Conservation (phyloP, 140 eudicot species). For the Senecio squalidus region DNA sequence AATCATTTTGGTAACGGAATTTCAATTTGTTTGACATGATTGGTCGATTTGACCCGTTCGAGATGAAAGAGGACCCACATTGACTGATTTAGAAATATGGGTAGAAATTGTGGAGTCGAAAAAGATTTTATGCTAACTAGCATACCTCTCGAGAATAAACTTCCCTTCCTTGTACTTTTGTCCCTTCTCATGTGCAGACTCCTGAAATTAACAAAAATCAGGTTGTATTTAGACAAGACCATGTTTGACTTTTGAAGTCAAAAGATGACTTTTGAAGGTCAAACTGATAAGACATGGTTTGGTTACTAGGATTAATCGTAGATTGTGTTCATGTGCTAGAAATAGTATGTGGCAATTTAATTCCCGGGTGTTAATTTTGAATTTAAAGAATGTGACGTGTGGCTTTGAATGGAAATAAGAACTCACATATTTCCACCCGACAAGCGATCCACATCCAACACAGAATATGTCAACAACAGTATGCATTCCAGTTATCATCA, state of each 20-base stretch:
- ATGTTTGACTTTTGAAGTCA: not conserved
- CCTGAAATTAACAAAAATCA: constrained; percentile 34
- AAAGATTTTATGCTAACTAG: not conserved
- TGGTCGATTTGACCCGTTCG: not conserved
- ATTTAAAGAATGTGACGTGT: not conserved
- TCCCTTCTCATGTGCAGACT: constrained; percentile 55
- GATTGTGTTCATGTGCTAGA: not conserved
- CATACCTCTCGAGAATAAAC: constrained; percentile 73
- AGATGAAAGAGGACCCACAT: not conserved
- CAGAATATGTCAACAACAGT: constrained; percentile 82
- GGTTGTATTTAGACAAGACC: not conserved
- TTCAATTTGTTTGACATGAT: not conserved
- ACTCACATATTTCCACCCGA: constrained; percentile 91
- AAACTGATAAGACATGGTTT: not conserved
- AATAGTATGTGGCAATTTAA: no score
- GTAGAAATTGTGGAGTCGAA: not conserved
- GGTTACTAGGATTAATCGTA: not conserved
- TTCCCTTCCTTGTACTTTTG: constrained; percentile 89
- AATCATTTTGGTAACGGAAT: no score
- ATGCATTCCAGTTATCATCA: constrained; percentile 49
- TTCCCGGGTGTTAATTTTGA: no score
- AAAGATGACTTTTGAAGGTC: not conserved
- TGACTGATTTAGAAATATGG: not conserved
- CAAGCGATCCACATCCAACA: constrained; percentile 79
- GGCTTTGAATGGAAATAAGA: not conserved